These are phyloP conservation scores for Teunomyces stri DNA, from an alignment of 805 yeast genomes.

Conservation along the genomic window DNA sequence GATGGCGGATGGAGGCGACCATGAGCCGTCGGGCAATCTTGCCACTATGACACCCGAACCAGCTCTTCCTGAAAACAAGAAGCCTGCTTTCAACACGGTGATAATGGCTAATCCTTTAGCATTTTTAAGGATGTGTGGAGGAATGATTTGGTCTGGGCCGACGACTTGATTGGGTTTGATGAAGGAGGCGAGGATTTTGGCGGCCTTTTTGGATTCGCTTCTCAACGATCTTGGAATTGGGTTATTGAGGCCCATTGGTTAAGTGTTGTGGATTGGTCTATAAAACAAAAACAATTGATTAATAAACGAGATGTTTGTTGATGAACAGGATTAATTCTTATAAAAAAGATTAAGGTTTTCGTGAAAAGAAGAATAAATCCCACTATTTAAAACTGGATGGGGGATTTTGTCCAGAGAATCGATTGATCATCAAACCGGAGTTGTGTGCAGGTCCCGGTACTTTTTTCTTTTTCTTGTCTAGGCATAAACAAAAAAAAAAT, in stretches of 20 bases:
- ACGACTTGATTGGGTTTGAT: conserved; percentile 92
- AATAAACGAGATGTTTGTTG: too few relatives aligned
- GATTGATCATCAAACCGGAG: not conserved
- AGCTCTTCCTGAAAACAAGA: conserved; percentile 92
- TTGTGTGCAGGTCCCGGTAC: not conserved
- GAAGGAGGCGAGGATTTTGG: conserved; percentile 83
- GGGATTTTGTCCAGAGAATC: not conserved
- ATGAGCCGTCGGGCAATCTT: conserved; percentile 86
- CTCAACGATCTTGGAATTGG: conserved; percentile 90
- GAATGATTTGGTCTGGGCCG: conserved; percentile 86
- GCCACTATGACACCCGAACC: conserved; percentile 97
- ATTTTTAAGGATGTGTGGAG: conserved; percentile 78
- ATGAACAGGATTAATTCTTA: too few relatives aligned
- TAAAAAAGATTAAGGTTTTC: too few relatives aligned
- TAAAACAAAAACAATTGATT: not conserved
- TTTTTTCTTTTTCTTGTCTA: not conserved
- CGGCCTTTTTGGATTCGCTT: conserved; percentile 89
- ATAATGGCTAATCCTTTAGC: conserved; percentile 92
- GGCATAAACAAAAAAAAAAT: not conserved
- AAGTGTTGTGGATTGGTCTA: not conserved
- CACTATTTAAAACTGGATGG: not conserved
- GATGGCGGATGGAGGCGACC: conserved; percentile 98
- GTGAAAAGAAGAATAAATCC: too few relatives aligned
- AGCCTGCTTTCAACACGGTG: conserved; percentile 96
- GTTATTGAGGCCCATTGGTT: conserved; percentile 65